Conservation (phyloP, 2,329 filamentous ascomycete species). For the Clarireedia hainanense region DNA sequence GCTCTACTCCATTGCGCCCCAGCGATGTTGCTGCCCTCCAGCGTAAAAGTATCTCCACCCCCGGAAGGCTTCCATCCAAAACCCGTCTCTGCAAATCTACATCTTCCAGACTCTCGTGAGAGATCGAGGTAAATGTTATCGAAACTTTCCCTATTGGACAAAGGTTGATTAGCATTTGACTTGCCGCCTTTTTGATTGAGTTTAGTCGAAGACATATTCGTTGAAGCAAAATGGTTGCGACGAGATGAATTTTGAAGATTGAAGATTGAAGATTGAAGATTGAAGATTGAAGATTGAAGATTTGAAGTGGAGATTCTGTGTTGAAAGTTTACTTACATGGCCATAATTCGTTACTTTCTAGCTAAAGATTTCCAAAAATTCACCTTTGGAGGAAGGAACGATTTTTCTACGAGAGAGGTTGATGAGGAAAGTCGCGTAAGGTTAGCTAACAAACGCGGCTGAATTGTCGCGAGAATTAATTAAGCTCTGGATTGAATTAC, state of each 20-base stretch:
- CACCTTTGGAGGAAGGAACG: neutral
- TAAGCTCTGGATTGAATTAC: neutral
- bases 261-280: no score
- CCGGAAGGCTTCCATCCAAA: conserved; percentile 89
- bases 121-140: conserved; percentile 96
- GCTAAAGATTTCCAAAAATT: no score
- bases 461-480: neutral
- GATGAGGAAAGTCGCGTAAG: neutral
- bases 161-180: no score
- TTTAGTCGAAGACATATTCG: no score
- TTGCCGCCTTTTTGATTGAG: no score
- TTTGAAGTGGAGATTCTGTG: no score
- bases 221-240: no score
- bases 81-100: conserved; percentile 87
- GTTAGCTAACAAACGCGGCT: no score
- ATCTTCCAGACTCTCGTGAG: conserved; percentile 86
- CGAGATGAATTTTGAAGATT: no score
- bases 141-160: conserved; percentile 67
- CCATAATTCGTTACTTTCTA: conserved; percentile 1
- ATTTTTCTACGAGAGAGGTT: neutral
- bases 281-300: no score
- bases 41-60: conserved; percentile 86
- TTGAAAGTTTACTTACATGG: neutral
- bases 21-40: conserved; percentile 78
- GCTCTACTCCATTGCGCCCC: conserved; percentile 92